phyloP scores from a whole-genome alignment of 1,284 basidiomycete genomes.

The Heterobasidion irregulare region DNA sequence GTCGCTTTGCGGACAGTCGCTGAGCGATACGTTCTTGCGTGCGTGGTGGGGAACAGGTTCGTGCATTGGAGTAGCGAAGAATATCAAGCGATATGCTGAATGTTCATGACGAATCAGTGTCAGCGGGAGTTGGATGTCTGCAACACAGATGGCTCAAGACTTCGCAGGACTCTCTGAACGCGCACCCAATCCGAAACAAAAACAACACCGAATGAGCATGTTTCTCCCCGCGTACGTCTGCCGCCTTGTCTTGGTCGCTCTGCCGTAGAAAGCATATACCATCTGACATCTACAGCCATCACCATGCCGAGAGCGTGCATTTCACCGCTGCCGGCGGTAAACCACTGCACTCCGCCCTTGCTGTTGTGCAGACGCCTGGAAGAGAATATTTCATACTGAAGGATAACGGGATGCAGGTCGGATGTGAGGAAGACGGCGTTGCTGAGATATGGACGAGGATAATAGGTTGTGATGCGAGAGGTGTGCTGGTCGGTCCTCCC shows the following conservation, averaged over 20 bases:
- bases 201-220: conserved; percentile 32
- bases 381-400: conserved; percentile 59
- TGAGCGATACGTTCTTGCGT: conserved; percentile 54
- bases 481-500: conserved; percentile 1
- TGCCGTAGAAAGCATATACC: neutral
- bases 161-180: conserved; percentile 39
- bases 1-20: conserved; percentile 39
- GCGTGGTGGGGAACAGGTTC: conserved; percentile 60
- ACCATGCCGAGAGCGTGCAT: conserved; percentile 69
- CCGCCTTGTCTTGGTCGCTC: neutral
- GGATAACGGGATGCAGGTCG: conserved; percentile 70
- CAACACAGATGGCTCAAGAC: conserved; percentile 55
- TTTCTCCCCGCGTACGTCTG: conserved; percentile 52
- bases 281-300: conserved; percentile 36
- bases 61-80: neutral
- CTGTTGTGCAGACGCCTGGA: conserved; percentile 55
- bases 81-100: no score
- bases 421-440: conserved; percentile 67
- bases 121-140: conserved; percentile 58
- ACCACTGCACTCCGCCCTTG: conserved; percentile 51
- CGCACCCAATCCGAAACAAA: conserved; percentile 10
- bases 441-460: conserved; percentile 50
- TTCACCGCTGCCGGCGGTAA: conserved; percentile 34
- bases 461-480: conserved; percentile 36
- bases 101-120: conserved; percentile 30